Conservation (phyloP, 257 asterid genomes). For the Thymus quinquecostatus region DNA sequence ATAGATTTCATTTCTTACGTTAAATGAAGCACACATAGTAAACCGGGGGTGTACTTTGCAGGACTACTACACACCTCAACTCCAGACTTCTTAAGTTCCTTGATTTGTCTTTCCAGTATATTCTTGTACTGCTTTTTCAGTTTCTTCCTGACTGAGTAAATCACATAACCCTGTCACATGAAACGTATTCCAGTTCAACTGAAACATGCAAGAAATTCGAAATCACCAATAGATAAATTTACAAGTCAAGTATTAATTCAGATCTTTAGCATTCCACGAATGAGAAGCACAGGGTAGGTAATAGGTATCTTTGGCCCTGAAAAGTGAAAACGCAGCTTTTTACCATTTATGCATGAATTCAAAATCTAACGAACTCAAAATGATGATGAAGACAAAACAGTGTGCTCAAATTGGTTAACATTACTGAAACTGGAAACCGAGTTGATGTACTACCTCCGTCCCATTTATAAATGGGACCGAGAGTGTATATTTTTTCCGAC, state of each 20-base stretch:
- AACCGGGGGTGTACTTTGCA: slow-evolving; percentile 13
- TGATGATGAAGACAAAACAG: not conserved
- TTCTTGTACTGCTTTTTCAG: slow-evolving; percentile 83
- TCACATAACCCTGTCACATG: slow-evolving; percentile 77
- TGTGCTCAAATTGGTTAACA: no score
- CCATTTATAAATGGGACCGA: no score
- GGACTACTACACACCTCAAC: slow-evolving; percentile 59
- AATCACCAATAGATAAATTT: not conserved
- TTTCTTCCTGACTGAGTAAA: slow-evolving; percentile 88
- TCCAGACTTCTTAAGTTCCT: slow-evolving; percentile 93
- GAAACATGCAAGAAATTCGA: slow-evolving; percentile 1
- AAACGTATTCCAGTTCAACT: not conserved
- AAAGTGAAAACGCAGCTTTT: not conserved
- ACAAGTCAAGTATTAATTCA: no score
- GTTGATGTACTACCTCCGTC: no score
- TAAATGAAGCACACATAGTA: not conserved
- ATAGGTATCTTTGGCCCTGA: not conserved
- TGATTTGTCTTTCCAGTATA: slow-evolving; percentile 82
- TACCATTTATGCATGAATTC: not conserved
- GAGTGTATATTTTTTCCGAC: not conserved
- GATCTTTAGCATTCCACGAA: no score
- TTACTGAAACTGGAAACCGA: no score
- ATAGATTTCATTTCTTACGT: slow-evolving; percentile 6
- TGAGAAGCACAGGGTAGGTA: no score
- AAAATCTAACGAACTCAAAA: not conserved